A percentile compares a stretch with the other conserved stretches of the same genome.
Conservation (phyloP, 1,284 basidiomycete genomes). For the Mycena sp. region DNA sequence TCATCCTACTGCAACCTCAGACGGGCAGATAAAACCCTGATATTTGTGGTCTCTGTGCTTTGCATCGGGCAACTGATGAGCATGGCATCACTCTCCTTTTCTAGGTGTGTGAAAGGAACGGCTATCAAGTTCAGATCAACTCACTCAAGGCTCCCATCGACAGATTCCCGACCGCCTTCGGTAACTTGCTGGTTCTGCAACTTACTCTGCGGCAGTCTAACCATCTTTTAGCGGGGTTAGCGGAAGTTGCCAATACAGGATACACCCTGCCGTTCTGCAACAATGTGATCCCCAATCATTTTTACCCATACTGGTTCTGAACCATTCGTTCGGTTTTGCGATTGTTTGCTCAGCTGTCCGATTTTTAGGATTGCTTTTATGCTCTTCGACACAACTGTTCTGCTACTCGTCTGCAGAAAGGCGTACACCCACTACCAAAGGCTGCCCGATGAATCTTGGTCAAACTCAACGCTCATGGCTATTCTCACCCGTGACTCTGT, state of each 20-base stretch:
- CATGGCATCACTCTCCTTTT: conserved; percentile 24
- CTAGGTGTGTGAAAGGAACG: conserved; percentile 1
- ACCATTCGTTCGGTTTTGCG: background rate
- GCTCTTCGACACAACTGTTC: conserved; percentile 25
- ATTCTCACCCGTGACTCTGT: conserved; percentile 28
- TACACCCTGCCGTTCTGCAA: conserved; percentile 26
- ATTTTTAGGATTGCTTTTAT: conserved; percentile 28
- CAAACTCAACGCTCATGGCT: conserved; percentile 11
- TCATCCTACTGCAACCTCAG: background rate
- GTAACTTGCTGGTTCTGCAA: background rate
- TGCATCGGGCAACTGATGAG: conserved; percentile 29
- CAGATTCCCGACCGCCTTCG: conserved; percentile 21
- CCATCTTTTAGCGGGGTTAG: conserved; percentile 19
- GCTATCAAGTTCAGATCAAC: background rate
- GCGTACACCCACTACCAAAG: conserved; percentile 25
- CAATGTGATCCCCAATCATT: conserved; percentile 28
- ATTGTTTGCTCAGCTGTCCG: no score
- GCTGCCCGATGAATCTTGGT: conserved; percentile 22
- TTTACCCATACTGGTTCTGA: conserved; percentile 28
- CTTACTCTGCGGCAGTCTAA: background rate
- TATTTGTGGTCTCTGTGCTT: conserved; percentile 26
- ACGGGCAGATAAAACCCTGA: conserved; percentile 20
- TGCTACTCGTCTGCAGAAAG: conserved; percentile 20
- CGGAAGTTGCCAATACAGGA: conserved; percentile 1
- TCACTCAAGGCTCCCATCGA: background rate